Conservation (phyloP, 371 early-diverging fungal species). For the Blastocladiella emersonii region DNA sequence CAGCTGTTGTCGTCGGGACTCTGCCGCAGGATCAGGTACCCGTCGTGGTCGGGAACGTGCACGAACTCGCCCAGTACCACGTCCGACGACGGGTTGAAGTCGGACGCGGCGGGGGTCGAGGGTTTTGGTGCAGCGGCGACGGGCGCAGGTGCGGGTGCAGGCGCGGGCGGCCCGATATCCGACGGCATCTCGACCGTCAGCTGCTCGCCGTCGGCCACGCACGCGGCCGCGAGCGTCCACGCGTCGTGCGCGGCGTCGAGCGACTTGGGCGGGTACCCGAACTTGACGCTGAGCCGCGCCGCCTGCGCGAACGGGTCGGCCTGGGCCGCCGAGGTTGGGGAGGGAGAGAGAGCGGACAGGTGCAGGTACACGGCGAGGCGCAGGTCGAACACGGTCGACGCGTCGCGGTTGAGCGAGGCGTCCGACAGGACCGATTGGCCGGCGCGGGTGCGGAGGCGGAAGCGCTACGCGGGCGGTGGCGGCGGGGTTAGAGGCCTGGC, state of each 20-base stretch:
- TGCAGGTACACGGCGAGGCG: background rate
- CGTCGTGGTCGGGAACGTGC: constrained; percentile 1
- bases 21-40: constrained; percentile 9
- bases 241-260: constrained; percentile 3
- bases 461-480: too few species aligned
- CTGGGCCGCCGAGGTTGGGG: background rate
- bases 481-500: too few species aligned
- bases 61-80: background rate
- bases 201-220: constrained; percentile 23
- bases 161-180: background rate
- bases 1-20: constrained; percentile 48
- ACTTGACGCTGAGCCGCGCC: constrained; percentile 5
- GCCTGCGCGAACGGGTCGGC: constrained; percentile 1
- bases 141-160: background rate
- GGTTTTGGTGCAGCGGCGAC: background rate
- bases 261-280: constrained; percentile 24
- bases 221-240: constrained; percentile 8
- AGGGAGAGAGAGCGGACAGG: too few species aligned
- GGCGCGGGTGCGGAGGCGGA: background rate
- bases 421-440: background rate
- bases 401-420: background rate
- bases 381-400: background rate
- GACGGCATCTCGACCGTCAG: constrained; percentile 12
- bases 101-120: background rate
- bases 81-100: background rate